Evolutionary conservation across 768 basidiomycete genomes (phyloP).

Genomic region (Chalciporus piperatus): DNA sequence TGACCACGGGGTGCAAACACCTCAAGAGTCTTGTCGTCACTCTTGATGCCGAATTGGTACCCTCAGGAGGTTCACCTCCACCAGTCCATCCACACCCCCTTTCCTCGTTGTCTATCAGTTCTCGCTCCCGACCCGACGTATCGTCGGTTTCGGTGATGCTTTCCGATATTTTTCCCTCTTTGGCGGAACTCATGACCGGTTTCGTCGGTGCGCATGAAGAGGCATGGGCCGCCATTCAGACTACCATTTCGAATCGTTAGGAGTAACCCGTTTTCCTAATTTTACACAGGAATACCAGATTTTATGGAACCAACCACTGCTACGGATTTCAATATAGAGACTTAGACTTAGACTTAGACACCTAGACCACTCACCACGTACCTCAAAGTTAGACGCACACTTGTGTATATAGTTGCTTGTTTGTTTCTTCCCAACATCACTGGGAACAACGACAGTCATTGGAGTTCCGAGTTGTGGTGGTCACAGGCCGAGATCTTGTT

Average conservation of each 20-base stretch:
- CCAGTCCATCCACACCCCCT: conserved; percentile 19
- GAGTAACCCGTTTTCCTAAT: background rate
- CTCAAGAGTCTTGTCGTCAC: conserved; percentile 19
- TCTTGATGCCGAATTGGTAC: conserved; percentile 8
- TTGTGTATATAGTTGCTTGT: no score
- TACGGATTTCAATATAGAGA: background rate
- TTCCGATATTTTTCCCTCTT: conserved; percentile 37
- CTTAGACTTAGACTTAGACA: background rate
- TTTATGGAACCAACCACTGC: background rate
- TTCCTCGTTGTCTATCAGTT: conserved; percentile 34
- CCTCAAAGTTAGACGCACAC: no score
- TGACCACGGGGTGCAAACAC: conserved; percentile 17
- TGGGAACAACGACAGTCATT: no score
- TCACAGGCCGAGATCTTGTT: no score
- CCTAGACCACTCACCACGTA: background rate
- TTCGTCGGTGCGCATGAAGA: conserved; percentile 30
- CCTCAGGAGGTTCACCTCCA: background rate
- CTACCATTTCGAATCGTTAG: conserved; percentile 1
- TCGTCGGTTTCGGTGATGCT: conserved; percentile 29
- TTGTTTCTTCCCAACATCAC: no score
- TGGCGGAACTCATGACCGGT: conserved; percentile 35
- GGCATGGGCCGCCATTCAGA: conserved; percentile 25
- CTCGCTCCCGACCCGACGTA: conserved; percentile 29
- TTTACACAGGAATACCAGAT: no score
- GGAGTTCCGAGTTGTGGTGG: no score